Conservation (phyloP, 305 asterid genomes). For the Stenogyne calaminthoides region DNA sequence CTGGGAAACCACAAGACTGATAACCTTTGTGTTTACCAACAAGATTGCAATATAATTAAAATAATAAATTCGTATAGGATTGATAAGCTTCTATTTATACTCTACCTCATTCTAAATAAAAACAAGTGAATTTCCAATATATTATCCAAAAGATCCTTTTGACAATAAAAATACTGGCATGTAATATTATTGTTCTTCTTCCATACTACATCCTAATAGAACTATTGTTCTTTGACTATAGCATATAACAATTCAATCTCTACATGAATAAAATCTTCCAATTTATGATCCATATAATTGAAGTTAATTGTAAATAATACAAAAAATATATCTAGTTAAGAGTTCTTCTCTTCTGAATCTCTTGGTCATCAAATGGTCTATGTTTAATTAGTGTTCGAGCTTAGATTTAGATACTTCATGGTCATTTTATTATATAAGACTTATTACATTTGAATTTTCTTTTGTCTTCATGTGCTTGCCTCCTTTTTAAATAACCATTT, state of each 20-base stretch:
- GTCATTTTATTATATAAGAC: no score
- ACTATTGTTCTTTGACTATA: conserved; percentile 1
- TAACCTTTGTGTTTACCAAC: neutral
- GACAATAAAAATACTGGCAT: neutral
- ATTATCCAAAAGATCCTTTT: neutral
- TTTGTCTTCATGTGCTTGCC: conserved; percentile 27
- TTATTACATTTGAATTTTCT: neutral
- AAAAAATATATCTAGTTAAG: neutral
- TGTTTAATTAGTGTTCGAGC: neutral
- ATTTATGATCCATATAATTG: conserved; percentile 5
- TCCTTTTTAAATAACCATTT: conserved; percentile 35
- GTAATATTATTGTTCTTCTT: no score
- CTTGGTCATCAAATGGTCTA: neutral
- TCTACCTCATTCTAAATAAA: neutral
- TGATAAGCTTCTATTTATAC: neutral
- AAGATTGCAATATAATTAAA: neutral
- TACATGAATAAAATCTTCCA: conserved; percentile 22
- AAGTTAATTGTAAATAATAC: neutral
- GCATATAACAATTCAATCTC: conserved; percentile 17
- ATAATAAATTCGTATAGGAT: neutral
- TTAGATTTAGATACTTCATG: no score
- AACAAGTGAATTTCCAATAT: neutral
- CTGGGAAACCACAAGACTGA: no score
- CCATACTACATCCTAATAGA: no score
- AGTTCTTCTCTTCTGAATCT: conserved; percentile 14